Base-by-base conservation (phyloP, 306 rosid genomes). In the Trichosanthes cucumerina region DNA sequence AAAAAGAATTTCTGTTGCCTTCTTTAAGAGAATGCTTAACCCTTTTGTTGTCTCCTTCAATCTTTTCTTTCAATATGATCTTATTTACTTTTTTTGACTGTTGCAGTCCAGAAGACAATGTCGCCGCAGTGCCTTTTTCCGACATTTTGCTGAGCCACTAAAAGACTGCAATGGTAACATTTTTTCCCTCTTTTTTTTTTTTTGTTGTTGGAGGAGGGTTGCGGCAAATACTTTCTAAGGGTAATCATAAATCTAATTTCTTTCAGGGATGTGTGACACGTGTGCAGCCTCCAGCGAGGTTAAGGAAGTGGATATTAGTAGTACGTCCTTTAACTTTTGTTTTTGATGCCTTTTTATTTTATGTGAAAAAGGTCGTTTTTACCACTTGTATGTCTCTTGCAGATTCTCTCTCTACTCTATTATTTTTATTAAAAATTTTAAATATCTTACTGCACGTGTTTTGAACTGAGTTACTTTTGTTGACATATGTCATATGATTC, bases 241-340 rank as follows among this genome's bases (percentile, higher is more conserved):
- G 23, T 44, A 47, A 52, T 54, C 11, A 54, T 18, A 14, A 76
- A 58, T 79, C 57, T 50, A 60, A 54, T 70, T 65, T 78, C 73
- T 82, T 78, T 60, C 90, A 92, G 97, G 94, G 84, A 92, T 92
- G 97, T 94, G 98, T 18, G 98, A 94, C 91, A 88, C 79, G 76
- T 92, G 97, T 87, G 92, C 93, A 75, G 85, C 88, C 69, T 83
- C 98, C 79, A 85, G 79, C 63, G 95, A 88, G 78, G 90, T 88
- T 84, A 89, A 85, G 82, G 92, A 90, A 87, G 63, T 92, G 82
- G 97, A 94, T 54, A 92, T 82, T 85, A 84, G 90, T 38, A 54
- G 97, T 94, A 87, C 58, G 92, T 81, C 71, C 77, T 80, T 78
- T 76, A 49, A 58, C 78, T 60, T 88, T 41, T 72, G 53, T 82